Base-by-base conservation (phyloP, 2,329 filamentous ascomycete species). In the Bimuria novae-zelandiae region DNA sequence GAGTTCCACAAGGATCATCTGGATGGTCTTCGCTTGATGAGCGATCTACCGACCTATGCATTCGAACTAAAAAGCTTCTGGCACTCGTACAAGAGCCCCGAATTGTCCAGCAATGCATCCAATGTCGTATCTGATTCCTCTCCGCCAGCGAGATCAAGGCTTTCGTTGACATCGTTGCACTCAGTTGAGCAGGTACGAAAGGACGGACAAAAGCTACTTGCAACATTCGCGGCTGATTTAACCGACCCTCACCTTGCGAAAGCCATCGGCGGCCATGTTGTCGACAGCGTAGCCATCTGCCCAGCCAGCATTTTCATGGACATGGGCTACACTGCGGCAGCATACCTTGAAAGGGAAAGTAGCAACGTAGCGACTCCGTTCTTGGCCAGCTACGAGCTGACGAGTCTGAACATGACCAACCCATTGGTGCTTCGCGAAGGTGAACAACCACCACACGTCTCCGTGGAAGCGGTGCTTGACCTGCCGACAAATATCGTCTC, bases 41-140 rank as follows among this genome's bases (percentile, higher is more conserved):
- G 23, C 29, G 25, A 23, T 27, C 42, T 55, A 5, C 52, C 85
- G 1, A 51, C 63, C 1, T 74, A 74, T 49, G 42, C 48, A 4
- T 75, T 59, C 55, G 59, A 74, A 17, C 40, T 65, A 12, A 71
- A 73, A 52, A 59, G 63, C 25, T 72, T 70, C 61, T 74, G 71
- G 71, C 10, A 33, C 30, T 33, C 30, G 4, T 33, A 33, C 11
- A 5, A 33, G 30, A 33, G 30, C 30, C 30, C 30, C 10, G 30
- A 6, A n/a, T 4, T 12, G 12, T 4, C 11, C 11, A 33, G 4
- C n/a, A n/a, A 12, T 6, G 30, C 30, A 4, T 5, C 30, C n/a
- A n/a, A 33, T 6, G 4, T n/a, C 3, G 4, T 33, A n/a, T 33
- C 30, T 12, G 11, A 5, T 12, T 12, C 4, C 10, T 33, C 30